phyloP scores from a whole-genome alignment of 768 basidiomycete genomes.

The Auriculariales sp. region DNA sequence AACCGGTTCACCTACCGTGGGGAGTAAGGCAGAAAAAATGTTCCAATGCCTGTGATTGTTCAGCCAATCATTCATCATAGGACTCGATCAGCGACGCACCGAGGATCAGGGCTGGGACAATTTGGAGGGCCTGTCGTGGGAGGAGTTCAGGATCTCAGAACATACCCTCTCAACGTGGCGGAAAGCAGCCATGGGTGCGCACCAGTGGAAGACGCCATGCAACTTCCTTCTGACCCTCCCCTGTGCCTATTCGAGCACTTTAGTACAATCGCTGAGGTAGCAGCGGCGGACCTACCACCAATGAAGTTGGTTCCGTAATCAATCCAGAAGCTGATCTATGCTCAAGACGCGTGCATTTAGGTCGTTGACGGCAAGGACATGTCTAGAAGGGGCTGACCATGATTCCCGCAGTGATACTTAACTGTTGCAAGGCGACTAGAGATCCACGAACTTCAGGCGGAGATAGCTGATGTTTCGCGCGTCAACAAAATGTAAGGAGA shows the following conservation, averaged over 20 bases:
- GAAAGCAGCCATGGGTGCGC: too few species aligned
- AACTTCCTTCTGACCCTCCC: constrained; percentile 29
- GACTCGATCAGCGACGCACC: constrained; percentile 11
- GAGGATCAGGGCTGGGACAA: constrained; percentile 58
- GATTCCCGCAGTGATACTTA: constrained; percentile 71
- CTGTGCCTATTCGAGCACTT: constrained; percentile 11
- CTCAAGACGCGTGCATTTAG: too few species aligned
- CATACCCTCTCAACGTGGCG: too few species aligned
- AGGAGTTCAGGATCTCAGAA: too few species aligned
- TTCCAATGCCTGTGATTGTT: constrained; percentile 28
- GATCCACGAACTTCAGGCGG: constrained; percentile 74
- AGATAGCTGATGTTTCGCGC: constrained; percentile 30
- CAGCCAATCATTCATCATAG: not conserved
- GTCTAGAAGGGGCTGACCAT: too few species aligned
- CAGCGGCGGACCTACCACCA: constrained; percentile 40
- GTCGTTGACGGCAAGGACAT: too few species aligned
- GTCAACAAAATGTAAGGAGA: not conserved
- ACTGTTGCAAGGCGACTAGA: constrained; percentile 67
- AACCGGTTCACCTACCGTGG: constrained; percentile 52
- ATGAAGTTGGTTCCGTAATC: constrained; percentile 51
- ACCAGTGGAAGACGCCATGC: constrained; percentile 68
- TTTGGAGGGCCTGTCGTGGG: too few species aligned
- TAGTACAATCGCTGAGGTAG: constrained; percentile 13
- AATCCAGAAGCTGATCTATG: constrained; percentile 36
- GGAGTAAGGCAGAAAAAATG: constrained; percentile 68